A percentile compares a stretch with the other conserved stretches of the same genome.
These are phyloP conservation scores for Saprolegnia diclina DNA, from an alignment of 352 stramenopile genomes.

Conservation along the genomic window DNA sequence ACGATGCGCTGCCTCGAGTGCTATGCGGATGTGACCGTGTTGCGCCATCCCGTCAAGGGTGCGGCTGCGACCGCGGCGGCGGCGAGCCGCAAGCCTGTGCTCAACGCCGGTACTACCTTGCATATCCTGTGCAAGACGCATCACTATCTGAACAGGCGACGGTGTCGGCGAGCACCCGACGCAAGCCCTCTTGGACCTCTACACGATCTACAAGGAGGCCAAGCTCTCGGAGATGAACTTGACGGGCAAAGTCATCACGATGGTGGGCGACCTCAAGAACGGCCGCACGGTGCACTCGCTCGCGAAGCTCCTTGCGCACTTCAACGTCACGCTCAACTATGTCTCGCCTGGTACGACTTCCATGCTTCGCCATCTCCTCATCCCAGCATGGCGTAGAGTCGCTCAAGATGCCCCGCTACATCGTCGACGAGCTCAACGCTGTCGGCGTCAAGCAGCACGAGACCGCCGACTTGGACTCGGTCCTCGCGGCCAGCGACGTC, in stretches of 20 bases:
- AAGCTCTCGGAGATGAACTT: constrained; percentile 49
- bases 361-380: background rate
- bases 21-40: constrained; percentile 94
- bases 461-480: constrained; percentile 71
- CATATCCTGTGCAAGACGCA: background rate
- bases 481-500: constrained; percentile 91
- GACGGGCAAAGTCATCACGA: constrained; percentile 88
- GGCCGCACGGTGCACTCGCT: constrained; percentile 98
- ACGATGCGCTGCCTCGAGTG: constrained; percentile 95
- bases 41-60: constrained; percentile 92
- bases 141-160: constrained; percentile 55
- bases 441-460: constrained; percentile 84
- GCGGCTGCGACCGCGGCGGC: constrained; percentile 68
- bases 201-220: constrained; percentile 93
- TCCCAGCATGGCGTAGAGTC: constrained; percentile 36
- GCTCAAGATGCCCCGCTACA: constrained; percentile 79
- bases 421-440: constrained; percentile 60
- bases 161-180: constrained; percentile 98
- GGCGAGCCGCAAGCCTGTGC: constrained; percentile 85
- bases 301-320: constrained; percentile 91
- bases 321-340: constrained; percentile 88
- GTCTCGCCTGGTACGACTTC: constrained; percentile 60
- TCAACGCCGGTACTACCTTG: constrained; percentile 79
- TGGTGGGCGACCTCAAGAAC: constrained; percentile 99
- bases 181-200: constrained; percentile 98